Evolutionary conservation across 163 green algal genomes (phyloP).

Genomic region (Scenedesmus sp.): DNA sequence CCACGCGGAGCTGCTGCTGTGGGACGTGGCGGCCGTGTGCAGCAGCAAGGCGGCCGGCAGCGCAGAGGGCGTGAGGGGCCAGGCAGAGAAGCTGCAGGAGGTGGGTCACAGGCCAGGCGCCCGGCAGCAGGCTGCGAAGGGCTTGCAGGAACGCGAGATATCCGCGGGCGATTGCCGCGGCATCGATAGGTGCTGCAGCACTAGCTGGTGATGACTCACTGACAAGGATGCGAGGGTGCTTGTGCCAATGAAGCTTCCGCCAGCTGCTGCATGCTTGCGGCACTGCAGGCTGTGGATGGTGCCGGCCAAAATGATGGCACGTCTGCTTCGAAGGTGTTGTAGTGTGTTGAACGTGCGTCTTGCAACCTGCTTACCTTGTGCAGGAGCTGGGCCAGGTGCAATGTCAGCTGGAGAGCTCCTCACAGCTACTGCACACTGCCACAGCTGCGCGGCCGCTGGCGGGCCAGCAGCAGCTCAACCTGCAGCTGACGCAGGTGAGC

Average conservation of each 20-base stretch:
- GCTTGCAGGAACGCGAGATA: not conserved
- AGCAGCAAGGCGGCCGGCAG: conserved; percentile 4
- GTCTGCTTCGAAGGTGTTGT: not conserved
- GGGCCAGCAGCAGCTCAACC: conserved; percentile 35
- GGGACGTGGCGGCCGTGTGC: conserved; percentile 39
- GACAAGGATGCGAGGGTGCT: too few relatives aligned
- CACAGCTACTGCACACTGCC: conserved; percentile 29
- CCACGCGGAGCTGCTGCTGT: conserved; percentile 57
- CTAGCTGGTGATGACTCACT: not conserved
- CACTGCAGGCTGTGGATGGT: too few relatives aligned
- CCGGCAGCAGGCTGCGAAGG: not conserved
- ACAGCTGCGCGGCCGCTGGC: not conserved
- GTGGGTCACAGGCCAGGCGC: not conserved
- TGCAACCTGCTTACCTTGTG: not conserved
- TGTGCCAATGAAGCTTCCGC: too few relatives aligned
- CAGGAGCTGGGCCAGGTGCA: conserved; percentile 19
- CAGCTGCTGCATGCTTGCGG: too few relatives aligned
- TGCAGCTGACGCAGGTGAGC: conserved; percentile 35
- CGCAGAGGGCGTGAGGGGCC: not conserved
- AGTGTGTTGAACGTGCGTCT: not conserved
- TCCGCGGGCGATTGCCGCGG: too few relatives aligned
- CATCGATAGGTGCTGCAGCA: too few relatives aligned
- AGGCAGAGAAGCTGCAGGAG: conserved; percentile 11
- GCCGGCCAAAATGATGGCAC: too few relatives aligned
- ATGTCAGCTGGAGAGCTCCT: not conserved